Evolutionary conservation across 2,329 filamentous ascomycete species (phyloP).

Genomic region (Phaeoacremonium minimum): DNA sequence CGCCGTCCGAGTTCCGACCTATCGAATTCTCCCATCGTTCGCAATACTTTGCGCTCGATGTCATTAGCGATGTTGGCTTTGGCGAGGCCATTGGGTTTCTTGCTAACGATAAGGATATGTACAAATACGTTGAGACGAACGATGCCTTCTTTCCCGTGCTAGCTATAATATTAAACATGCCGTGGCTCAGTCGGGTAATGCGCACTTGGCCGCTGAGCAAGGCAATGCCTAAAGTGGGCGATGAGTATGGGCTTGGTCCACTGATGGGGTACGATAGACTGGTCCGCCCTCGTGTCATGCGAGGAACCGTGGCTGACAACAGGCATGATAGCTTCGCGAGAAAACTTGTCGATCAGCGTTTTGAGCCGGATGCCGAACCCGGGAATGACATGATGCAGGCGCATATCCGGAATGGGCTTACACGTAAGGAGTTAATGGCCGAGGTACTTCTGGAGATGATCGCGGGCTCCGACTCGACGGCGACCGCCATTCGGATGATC

Average conservation of each 20-base stretch:
- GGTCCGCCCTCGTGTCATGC: no score
- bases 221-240: neutral
- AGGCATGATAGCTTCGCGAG: conserved; percentile 18
- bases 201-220: neutral
- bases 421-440: conserved; percentile 17
- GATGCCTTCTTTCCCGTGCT: conserved; percentile 17
- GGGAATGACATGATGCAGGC: conserved; percentile 24
- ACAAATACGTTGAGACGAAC: conserved; percentile 27
- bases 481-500: conserved; percentile 1
- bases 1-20: conserved; percentile 15
- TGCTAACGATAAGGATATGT: conserved; percentile 34
- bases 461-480: neutral
- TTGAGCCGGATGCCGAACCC: conserved; percentile 18
- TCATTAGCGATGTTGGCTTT: conserved; percentile 39
- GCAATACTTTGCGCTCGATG: conserved; percentile 42
- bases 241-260: neutral
- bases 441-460: conserved; percentile 13
- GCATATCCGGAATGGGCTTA: conserved; percentile 21
- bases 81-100: conserved; percentile 41
- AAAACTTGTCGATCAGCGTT: conserved; percentile 19
- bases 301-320: no score
- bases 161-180: neutral
- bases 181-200: neutral
- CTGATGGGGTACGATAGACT: conserved; percentile 6
- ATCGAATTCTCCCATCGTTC: conserved; percentile 36